Base-by-base conservation (phyloP, 805 yeast genomes). In the Zygoascus ofunaensis region DNA sequence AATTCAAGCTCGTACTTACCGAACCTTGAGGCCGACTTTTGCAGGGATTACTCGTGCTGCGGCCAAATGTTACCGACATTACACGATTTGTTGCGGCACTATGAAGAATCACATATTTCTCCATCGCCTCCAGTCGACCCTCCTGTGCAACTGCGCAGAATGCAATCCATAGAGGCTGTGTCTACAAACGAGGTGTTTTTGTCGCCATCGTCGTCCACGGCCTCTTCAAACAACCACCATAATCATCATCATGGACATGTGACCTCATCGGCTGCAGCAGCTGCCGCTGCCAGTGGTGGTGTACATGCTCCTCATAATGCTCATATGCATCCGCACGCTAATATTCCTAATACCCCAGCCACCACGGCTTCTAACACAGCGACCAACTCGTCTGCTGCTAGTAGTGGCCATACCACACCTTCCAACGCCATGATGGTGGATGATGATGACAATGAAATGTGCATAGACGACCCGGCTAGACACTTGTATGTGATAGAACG, bases 391-490 rank as follows among this genome's bases (percentile, higher is more conserved):
- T n/a, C n/a, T n/a, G n/a, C n/a, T n/a, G n/a, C n/a, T n/a, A n/a
- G n/a, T n/a, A n/a, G n/a, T n/a, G n/a, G n/a, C n/a, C n/a, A n/a
- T n/a, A n/a, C n/a, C n/a, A n/a, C n/a, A n/a, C n/a, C 30, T 7
- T 58, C 55, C 34, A 55, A 60, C 15, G 57, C 62, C 33, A 39
- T 54, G 22, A 55, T 60, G 62, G 52, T 60, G 53, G 55, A 56
- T 46, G 69, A 63, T 34, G 69, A 66, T 44, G 86, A 79, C 46
- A 79, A 77, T 49, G 80, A 79, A 46, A 80, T 82, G 70, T 87
- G 87, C 63, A 89, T 92, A 41, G 97, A 90, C 64, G 97, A 92
- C 63, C 98, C 97, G 0, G 96, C 97, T 1, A 75, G 97, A 51
- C 92, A 89, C 60, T 67, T 90, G 47, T 90, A 92, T 60, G 95